phyloP scores from a whole-genome alignment of 768 basidiomycete species.

The Boletus reticuloceps region DNA sequence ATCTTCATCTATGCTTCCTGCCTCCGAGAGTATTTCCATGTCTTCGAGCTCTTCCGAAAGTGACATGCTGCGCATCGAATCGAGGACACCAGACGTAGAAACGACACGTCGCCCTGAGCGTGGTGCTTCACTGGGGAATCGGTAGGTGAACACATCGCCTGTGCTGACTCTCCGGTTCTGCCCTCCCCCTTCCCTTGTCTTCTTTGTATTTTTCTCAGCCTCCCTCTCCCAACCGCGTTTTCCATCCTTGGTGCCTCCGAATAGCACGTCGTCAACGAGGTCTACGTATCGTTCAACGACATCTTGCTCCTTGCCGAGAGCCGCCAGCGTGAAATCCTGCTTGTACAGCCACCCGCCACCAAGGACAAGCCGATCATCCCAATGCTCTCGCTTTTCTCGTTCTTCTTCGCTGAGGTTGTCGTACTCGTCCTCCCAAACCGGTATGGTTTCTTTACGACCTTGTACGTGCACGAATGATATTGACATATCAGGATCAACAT shows the following conservation, averaged over 20 bases:
- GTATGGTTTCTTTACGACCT: constrained; percentile 60
- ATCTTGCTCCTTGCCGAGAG: constrained; percentile 55
- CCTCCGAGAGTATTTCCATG: constrained; percentile 43
- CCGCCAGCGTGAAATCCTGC: constrained; percentile 55
- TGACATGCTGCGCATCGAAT: constrained; percentile 47
- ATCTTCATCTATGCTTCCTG: constrained; percentile 58
- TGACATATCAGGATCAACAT: constrained; percentile 55
- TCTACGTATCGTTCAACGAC: constrained; percentile 65
- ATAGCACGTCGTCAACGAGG: constrained; percentile 77
- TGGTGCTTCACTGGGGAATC: constrained; percentile 19
- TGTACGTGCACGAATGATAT: constrained; percentile 71
- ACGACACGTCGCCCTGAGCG: constrained; percentile 47
- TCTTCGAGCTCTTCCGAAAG: constrained; percentile 58
- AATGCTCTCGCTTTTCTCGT: constrained; percentile 60
- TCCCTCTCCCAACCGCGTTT: constrained; percentile 49
- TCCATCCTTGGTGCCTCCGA: constrained; percentile 53
- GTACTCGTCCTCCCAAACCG: constrained; percentile 81
- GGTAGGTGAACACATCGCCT: constrained; percentile 28
- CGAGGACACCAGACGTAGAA: constrained; percentile 54
- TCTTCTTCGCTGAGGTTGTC: constrained; percentile 48
- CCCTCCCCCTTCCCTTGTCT: constrained; percentile 37
- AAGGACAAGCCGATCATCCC: constrained; percentile 80
- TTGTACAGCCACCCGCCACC: constrained; percentile 82
- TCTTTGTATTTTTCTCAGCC: constrained; percentile 45
- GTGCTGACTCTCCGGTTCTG: constrained; percentile 34